Conservation (phyloP, 768 basidiomycete genomes). For the Tulasnella calospora region DNA sequence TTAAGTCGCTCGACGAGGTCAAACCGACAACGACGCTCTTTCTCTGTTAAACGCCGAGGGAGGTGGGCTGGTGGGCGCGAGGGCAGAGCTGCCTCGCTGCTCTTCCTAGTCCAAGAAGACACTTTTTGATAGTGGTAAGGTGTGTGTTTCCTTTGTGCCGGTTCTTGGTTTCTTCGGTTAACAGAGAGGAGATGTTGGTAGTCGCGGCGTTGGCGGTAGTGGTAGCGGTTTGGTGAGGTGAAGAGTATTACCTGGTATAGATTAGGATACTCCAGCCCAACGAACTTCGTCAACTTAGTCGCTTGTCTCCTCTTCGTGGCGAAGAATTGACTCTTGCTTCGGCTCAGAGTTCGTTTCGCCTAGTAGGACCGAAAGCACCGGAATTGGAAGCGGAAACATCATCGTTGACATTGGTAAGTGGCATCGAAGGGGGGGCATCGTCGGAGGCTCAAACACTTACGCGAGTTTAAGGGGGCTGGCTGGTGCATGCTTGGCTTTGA, state of each 20-base stretch:
- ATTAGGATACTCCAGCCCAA: slow-evolving; percentile 15
- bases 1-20: background rate
- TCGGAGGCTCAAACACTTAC: background rate
- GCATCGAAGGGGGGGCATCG: background rate
- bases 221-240: background rate
- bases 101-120: background rate
- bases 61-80: background rate
- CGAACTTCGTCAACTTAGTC: slow-evolving; percentile 13
- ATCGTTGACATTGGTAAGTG: background rate
- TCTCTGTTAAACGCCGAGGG: background rate
- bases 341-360: background rate
- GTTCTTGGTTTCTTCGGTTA: background rate
- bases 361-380: background rate
- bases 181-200: background rate
- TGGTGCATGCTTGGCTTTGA: background rate
- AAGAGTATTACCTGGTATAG: slow-evolving; percentile 16
- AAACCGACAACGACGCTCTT: background rate
- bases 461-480: background rate
- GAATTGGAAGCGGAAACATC: background rate
- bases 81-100: background rate
- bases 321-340: background rate
- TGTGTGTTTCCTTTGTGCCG: background rate
- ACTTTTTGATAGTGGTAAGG: background rate
- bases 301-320: background rate
- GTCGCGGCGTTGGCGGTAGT: background rate